These are phyloP conservation scores for Spiraea crenata DNA, from an alignment of 331 rosid species.

Conservation along the genomic window DNA sequence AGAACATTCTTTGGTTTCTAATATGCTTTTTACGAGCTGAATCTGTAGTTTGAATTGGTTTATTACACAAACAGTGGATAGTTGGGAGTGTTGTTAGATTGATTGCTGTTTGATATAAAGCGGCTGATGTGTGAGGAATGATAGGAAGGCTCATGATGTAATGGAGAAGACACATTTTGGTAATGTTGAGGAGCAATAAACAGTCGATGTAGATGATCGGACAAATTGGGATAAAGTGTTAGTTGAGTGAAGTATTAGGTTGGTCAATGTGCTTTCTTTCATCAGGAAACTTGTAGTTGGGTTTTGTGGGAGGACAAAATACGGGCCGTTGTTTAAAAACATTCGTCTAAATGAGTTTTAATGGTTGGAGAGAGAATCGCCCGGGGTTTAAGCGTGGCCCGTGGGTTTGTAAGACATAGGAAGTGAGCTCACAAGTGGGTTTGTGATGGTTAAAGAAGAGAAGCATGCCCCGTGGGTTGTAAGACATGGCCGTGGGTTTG, in stretches of 20 bases:
- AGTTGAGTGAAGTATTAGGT: not conserved
- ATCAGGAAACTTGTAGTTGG: not conserved
- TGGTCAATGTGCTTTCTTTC: not conserved
- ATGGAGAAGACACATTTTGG: not conserved
- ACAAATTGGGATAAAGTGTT: not conserved
- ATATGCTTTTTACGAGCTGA: slow-evolving; percentile 1
- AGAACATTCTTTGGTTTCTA: not conserved
- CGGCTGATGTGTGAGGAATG: not conserved
- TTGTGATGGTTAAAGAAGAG: too few species aligned
- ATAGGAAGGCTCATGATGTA: not conserved
- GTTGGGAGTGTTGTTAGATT: not conserved
- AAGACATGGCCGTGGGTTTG: too few species aligned
- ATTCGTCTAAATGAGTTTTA: too few species aligned
- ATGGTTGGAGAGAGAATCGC: too few species aligned
- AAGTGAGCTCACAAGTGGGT: too few species aligned
- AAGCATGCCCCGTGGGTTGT: too few species aligned
- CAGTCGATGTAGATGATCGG: not conserved
- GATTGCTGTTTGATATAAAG: not conserved
- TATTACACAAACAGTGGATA: not conserved
- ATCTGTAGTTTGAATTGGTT: not conserved
- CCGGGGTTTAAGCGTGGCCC: too few species aligned
- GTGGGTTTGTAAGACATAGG: too few species aligned
- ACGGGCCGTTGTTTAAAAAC: too few species aligned
- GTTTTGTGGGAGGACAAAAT: too few species aligned
- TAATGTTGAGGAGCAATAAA: not conserved